Evolutionary conservation across 2,329 filamentous ascomycete genomes (phyloP), one percentile per base, ranked within the genome.

Genomic region (Diaporthe ilicicola): DNA sequence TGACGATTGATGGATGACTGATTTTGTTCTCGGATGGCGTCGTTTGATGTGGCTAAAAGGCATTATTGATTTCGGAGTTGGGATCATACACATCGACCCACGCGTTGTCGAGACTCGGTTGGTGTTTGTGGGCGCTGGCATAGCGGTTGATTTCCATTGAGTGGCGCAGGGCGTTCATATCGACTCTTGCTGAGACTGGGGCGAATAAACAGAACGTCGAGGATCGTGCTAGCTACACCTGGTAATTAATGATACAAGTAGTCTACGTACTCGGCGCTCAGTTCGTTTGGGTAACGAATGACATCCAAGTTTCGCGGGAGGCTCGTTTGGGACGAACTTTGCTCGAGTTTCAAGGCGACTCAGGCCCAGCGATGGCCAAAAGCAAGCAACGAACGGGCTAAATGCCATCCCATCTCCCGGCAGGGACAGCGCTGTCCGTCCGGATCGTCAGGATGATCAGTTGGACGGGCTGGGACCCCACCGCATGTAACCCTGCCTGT

Each of bases 381-480:
- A n/a, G 42, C 29, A 13, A 64, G 44, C 34, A 27, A 42, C 29
- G 19, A 48, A 64, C 59, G 59, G 27, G 15, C 69, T 29, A 46
- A n/a, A 61, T 22, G 39, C 32, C 59, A 42, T 37, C 50, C 59
- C 51, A 56, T 66, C 12, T 24, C 42, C 50, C 29, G 68, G 59
- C 42, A 66, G 51, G 24, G n/a, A 50, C 32, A 67, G 61, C 42
- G 27, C 39, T 19, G 42, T 39, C 24, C 29, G 37, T 13, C 39
- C 42, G 53, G 61, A 48, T 66, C 50, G 50, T 70, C 68, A 70
- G 50, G 50, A 42, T 24, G 44, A 50, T 67, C 62, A 66, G 39
- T 70, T 70, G 69, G 39, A 70, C 46, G 44, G 29, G 22, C 46
- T 64, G 53, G 53, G 53, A 37, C 65, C 51, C 62, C 55, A 61